Percentiles rank a stretch among this genome's conserved stretches.
Conservation (phyloP, 208 protist species). For the Leishmania aethiopica region DNA sequence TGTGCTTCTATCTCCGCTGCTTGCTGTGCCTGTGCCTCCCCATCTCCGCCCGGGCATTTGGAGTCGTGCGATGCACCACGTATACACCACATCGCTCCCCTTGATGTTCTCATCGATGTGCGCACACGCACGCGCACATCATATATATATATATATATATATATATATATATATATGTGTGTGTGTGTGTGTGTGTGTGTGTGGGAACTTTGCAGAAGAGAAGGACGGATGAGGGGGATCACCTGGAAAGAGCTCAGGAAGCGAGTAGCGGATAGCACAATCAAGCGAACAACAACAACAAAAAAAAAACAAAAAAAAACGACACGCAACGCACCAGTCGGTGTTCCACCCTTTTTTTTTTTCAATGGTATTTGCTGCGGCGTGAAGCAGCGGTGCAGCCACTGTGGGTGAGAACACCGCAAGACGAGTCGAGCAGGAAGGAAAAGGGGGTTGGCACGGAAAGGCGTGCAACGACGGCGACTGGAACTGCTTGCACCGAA, state of each 20-base stretch:
- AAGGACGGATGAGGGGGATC: background rate
- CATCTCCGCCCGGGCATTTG: background rate
- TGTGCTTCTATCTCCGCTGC: background rate
- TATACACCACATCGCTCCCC: background rate
- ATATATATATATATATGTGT: too few species aligned
- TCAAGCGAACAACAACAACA: background rate
- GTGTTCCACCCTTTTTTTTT: background rate
- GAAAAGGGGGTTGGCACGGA: background rate
- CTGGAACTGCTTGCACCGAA: background rate
- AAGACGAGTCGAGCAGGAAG: background rate
- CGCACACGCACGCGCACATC: background rate
- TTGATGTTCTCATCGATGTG: background rate
- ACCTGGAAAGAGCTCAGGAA: background rate
- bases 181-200: background rate
- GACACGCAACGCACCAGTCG: background rate
- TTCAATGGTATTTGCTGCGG: background rate
- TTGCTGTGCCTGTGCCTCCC: background rate
- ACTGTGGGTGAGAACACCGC: background rate
- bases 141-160: too few species aligned
- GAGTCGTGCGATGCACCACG: background rate
- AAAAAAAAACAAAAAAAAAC: background rate
- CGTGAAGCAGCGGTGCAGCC: background rate
- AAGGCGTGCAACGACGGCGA: background rate
- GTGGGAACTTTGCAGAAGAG: background rate
- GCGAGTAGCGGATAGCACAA: background rate